phyloP scores from a whole-genome alignment of 768 basidiomycete species.

The Psilocybe cyanescens region DNA sequence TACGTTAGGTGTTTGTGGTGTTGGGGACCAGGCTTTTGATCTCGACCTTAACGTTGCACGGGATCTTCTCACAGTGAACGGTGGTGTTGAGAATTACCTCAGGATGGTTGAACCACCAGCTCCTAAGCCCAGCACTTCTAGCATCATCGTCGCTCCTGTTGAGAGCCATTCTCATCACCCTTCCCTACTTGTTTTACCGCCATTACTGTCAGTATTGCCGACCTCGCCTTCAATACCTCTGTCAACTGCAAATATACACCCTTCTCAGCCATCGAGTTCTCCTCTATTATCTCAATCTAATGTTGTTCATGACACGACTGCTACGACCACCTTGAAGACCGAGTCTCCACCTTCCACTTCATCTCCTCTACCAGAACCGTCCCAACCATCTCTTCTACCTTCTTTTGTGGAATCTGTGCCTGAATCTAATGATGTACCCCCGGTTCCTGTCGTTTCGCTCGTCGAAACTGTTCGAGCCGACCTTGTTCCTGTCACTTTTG shows the following conservation, averaged over 20 bases:
- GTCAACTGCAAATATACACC: constrained; percentile 9
- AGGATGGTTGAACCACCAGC: constrained; percentile 49
- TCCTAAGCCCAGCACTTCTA: constrained; percentile 3
- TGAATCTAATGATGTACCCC: not conserved
- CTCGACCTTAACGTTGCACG: constrained; percentile 62
- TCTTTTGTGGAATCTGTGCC: not conserved
- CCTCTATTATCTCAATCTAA: constrained; percentile 14
- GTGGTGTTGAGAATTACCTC: constrained; percentile 70
- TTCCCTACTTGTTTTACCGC: constrained; percentile 1
- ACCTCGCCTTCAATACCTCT: constrained; percentile 13
- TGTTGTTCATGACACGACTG: not conserved
- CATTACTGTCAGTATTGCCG: constrained; percentile 13
- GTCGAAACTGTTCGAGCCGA: not conserved
- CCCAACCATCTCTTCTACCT: not conserved
- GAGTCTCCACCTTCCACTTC: constrained; percentile 14
- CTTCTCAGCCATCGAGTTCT: constrained; percentile 3
- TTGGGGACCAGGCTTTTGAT: constrained; percentile 72
- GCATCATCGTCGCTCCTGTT: not conserved
- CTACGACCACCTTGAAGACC: not conserved
- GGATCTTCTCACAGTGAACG: constrained; percentile 63
- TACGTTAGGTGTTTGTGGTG: constrained; percentile 38
- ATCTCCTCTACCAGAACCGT: not conserved
- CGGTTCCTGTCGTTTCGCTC: not conserved
- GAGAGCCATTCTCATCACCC: constrained; percentile 7
- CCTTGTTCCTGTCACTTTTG: not conserved